These are phyloP conservation scores for Xylaria castorea DNA, from an alignment of 495 filamentous ascomycete genomes.

Conservation along the genomic window DNA sequence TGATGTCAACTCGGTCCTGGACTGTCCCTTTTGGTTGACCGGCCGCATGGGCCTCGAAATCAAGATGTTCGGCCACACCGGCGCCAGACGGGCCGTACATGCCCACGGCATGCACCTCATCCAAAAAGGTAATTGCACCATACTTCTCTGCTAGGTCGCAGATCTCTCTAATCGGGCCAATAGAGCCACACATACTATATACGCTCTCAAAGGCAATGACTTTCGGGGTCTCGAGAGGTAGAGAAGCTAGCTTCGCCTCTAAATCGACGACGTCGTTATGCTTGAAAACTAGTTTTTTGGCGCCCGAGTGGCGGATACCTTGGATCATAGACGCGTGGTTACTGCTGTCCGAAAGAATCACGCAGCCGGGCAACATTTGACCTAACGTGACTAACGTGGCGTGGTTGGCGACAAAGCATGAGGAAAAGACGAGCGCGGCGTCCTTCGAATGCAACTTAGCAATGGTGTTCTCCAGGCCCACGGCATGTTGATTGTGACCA, in stretches of 20 bases:
- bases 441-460: conserved; percentile 4
- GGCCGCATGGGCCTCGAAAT: background rate
- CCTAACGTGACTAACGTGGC: background rate
- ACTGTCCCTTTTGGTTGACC: background rate
- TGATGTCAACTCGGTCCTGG: background rate
- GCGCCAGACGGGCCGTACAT: background rate
- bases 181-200: conserved; percentile 6
- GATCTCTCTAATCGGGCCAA: background rate
- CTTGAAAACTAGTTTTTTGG: background rate
- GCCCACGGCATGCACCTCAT: background rate
- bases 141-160: background rate
- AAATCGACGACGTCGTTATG: background rate
- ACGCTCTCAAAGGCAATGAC: conserved; percentile 1
- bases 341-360: conserved; percentile 1
- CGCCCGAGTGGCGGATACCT: conserved; percentile 1
- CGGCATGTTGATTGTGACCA: conserved; percentile 1
- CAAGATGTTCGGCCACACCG: background rate
- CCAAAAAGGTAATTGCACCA: background rate
- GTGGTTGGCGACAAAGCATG: conserved; percentile 1
- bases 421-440: background rate
- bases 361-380: background rate
- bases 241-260: background rate
- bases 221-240: background rate
- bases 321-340: conserved; percentile 1
- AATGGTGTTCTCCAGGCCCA: conserved; percentile 2